Evolutionary conservation across 2,329 filamentous ascomycete species (phyloP).

Genomic region (Phaeoacremonium minimum): DNA sequence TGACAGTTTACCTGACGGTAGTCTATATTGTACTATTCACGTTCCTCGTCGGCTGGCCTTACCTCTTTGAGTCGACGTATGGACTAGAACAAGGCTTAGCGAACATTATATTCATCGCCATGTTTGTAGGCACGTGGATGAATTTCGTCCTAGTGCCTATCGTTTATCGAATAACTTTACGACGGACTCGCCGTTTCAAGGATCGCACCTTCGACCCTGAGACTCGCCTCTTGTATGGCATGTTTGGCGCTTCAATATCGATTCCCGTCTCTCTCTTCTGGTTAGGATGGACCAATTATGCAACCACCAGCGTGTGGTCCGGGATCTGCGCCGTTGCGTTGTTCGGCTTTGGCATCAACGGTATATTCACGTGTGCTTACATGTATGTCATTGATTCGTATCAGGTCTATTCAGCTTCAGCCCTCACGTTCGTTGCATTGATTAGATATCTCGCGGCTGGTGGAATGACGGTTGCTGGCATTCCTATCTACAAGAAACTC

Average conservation of each 20-base stretch:
- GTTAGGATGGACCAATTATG: conserved; percentile 43
- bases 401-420: conserved; percentile 25
- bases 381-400: conserved; percentile 31
- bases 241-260: conserved; percentile 32
- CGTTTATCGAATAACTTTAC: conserved; percentile 21
- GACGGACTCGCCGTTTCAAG: conserved; percentile 11
- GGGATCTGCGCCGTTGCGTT: conserved; percentile 33
- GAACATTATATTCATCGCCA: conserved; percentile 37
- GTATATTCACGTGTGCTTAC: conserved; percentile 27
- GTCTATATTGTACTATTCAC: conserved; percentile 51
- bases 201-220: conserved; percentile 28
- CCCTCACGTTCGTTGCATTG: conserved; percentile 23
- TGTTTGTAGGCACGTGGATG: conserved; percentile 34
- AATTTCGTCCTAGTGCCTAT: conserved; percentile 25
- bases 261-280: conserved; percentile 44
- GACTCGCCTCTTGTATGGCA: conserved; percentile 34
- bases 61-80: conserved; percentile 40
- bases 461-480: conserved; percentile 26
- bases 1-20: conserved; percentile 46
- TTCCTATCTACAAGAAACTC: conserved; percentile 26
- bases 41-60: conserved; percentile 45
- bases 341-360: conserved; percentile 40
- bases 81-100: conserved; percentile 33
- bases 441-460: conserved; percentile 23
- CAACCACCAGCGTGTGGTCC: conserved; percentile 37